Evolutionary conservation across 108 stramenopile species (phyloP), one percentile per base, ranked within the genome.

Genomic region (Pseudonitzschia multiseries): DNA sequence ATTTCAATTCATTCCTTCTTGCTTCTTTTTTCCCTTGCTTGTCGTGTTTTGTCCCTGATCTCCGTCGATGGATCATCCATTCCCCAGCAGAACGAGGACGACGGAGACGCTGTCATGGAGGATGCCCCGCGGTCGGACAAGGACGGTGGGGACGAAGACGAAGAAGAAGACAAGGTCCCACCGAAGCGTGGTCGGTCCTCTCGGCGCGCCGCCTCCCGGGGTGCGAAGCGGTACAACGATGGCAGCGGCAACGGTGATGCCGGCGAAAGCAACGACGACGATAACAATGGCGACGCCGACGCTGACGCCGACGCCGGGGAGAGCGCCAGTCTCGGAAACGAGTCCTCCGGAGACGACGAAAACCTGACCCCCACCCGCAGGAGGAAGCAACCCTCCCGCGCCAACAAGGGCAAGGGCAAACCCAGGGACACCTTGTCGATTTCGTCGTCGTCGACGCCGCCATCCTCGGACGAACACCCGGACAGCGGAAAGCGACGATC

Each of bases 401-500:
- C 27, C 29, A 59, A 27, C 57, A 59, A 59, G 0, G n/a, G 57
- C 57, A 59, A 59, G 0, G n/a, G 57, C 57, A 14, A 10, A 18
- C 12, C 46, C 9, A 36, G 6, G 6, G 36, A 36, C 2, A 6
- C 36, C 6, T 36, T 36, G 6, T 36, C 36, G 36, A 5, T 6
- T 36, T 36, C 36, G n/a, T n/a, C n/a, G n/a, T n/a, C 36, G 53
- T 27, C 57, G 21, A 9, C 57, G 21, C 15, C 24, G 15, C 14
- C 57, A 15, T 59, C 57, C 0, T 62, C 61, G 18, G 36, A 62
- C 29, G 29, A 40, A 5, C 9, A 62, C 0, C 27, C 20, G 14
- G 61, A 31, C 22, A 52, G 28, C 46, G 48, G 61, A 18, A 52
- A 73, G 17, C 78, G 82, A 10, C 52, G 59, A 14, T 80, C 83